Evolutionary conservation across 225 moss, liverwort and hornwort species (phyloP).

Genomic region (Rhytidiadelphus loreus): DNA sequence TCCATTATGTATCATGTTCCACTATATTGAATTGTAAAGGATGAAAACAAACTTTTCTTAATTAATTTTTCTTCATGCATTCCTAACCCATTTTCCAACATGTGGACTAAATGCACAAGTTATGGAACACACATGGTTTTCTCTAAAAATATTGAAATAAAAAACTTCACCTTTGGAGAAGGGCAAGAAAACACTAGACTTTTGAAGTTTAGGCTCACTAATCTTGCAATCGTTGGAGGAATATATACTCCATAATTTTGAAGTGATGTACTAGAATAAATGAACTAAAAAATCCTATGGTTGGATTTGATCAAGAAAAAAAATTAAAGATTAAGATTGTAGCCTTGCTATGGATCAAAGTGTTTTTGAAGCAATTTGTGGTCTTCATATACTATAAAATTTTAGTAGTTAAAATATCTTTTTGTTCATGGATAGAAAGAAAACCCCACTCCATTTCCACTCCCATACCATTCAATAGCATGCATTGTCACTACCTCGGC

Average conservation of each 20-base stretch:
- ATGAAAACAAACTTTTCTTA: too few relatives aligned
- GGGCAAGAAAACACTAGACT: too few relatives aligned
- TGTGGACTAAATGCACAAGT: too few relatives aligned
- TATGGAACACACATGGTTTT: not conserved
- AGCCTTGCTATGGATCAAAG: fast-evolving
- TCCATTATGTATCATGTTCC: fast-evolving
- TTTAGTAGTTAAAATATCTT: not conserved
- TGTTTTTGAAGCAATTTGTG: fast-evolving
- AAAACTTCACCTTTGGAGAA: not conserved
- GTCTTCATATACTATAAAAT: fast-evolving
- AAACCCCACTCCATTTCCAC: fast-evolving
- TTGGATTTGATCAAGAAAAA: not conserved
- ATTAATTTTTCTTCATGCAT: too few relatives aligned
- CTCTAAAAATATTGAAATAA: too few relatives aligned
- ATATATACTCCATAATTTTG: not conserved
- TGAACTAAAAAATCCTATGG: fast-evolving
- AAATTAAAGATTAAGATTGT: not conserved
- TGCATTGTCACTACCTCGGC: too few relatives aligned
- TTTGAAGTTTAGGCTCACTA: not conserved
- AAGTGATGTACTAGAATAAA: not conserved
- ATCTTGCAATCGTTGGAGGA: not conserved
- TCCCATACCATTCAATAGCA: too few relatives aligned
- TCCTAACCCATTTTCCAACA: too few relatives aligned
- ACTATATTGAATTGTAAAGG: not conserved
- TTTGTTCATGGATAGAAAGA: too few relatives aligned